phyloP scores from a whole-genome alignment of 2,329 filamentous ascomycete genomes.

The Epichloe aotearoae region DNA sequence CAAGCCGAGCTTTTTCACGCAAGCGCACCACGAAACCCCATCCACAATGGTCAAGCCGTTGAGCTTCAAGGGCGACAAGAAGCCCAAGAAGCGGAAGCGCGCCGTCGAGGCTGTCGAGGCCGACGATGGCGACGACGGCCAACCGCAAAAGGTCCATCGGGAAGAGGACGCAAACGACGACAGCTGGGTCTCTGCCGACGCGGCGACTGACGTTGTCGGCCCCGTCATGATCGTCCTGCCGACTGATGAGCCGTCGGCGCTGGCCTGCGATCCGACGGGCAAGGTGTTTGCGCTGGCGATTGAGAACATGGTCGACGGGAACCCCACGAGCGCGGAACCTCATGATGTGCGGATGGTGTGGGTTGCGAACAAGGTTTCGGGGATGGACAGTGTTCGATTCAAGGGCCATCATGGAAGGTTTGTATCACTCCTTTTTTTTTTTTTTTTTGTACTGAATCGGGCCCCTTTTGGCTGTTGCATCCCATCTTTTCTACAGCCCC shows the following conservation, averaged over 20 bases:
- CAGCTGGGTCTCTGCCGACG: conserved; percentile 82
- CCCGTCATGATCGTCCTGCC: conserved; percentile 75
- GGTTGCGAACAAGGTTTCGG: conserved; percentile 73
- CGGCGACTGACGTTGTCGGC: conserved; percentile 59
- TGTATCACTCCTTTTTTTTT: neutral
- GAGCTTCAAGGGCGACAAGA: conserved; percentile 95
- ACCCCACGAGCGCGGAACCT: conserved; percentile 76
- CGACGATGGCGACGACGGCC: conserved; percentile 34
- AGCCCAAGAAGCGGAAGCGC: conserved; percentile 82
- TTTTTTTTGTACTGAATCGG: neutral
- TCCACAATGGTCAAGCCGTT: conserved; percentile 70
- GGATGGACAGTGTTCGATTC: conserved; percentile 70
- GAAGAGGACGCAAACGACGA: conserved; percentile 49
- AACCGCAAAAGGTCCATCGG: conserved; percentile 11
- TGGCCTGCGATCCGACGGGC: conserved; percentile 77
- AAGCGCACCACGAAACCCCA: neutral
- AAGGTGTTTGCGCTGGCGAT: conserved; percentile 71
- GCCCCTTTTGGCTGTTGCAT: neutral
- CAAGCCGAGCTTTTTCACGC: neutral
- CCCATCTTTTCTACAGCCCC: no score
- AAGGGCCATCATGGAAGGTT: conserved; percentile 77
- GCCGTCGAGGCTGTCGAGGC: conserved; percentile 23
- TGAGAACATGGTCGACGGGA: conserved; percentile 78
- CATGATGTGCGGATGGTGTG: conserved; percentile 95
- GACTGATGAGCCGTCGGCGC: conserved; percentile 55